Conservation (phyloP, 441 rosid genomes). For the Pelargonium hybrid region DNA sequence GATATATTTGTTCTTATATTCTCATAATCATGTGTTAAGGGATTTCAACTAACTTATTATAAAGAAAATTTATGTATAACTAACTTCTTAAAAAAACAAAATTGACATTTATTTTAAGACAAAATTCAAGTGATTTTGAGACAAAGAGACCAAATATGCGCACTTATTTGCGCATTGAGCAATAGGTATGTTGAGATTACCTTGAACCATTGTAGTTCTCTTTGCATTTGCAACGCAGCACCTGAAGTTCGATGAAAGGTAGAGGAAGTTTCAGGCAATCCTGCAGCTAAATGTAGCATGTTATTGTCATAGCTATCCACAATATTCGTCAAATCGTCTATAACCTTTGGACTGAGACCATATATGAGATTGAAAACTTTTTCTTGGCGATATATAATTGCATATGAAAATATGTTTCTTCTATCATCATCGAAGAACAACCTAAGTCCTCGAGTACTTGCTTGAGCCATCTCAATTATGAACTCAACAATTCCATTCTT, state of each 20-base stretch:
- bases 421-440: neutral
- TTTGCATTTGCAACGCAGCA: slow-evolving; percentile 16
- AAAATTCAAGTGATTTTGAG: too few species aligned
- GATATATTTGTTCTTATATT: too few species aligned
- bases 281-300: slow-evolving; percentile 9
- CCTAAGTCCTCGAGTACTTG: neutral
- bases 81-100: too few species aligned
- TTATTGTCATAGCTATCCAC: neutral
- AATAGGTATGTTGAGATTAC: too few species aligned
- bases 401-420: neutral
- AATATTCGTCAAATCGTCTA: neutral
- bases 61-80: too few species aligned
- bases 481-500: slow-evolving; percentile 9
- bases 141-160: too few species aligned
- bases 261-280: neutral
- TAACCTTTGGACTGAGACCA: neutral
- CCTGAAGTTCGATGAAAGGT: neutral
- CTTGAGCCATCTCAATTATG: neutral
- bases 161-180: too few species aligned
- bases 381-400: slow-evolving; percentile 10
- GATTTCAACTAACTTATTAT: too few species aligned
- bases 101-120: too few species aligned
- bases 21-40: too few species aligned
- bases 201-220: slow-evolving; percentile 15
- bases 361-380: slow-evolving; percentile 8